Percentiles rank a stretch among this genome's conserved stretches.
Conservation (phyloP, 208 protist genomes). For the Naegleria fowleri region DNA sequence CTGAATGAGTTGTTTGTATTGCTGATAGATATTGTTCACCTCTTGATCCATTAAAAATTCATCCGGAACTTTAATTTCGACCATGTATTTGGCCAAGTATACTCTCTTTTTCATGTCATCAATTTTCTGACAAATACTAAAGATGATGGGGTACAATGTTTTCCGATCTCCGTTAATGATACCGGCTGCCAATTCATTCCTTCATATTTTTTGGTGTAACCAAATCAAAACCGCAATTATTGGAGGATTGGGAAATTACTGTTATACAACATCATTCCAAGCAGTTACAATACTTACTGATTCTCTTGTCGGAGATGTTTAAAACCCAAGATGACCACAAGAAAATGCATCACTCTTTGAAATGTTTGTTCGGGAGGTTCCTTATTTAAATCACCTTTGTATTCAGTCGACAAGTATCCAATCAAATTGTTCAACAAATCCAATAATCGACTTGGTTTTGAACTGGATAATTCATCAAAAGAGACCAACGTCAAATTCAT, state of each 20-base stretch:
- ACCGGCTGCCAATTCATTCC: not conserved
- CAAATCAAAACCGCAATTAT: too few species aligned
- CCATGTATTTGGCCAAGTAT: conserved; percentile 22
- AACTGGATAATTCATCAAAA: conserved; percentile 14
- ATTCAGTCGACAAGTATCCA: not conserved
- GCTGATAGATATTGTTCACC: not conserved
- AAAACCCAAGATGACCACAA: not conserved
- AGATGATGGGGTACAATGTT: conserved; percentile 13
- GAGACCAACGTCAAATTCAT: not conserved
- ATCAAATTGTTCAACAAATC: not conserved
- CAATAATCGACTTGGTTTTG: not conserved
- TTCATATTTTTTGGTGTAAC: not conserved
- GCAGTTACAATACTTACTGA: too few species aligned
- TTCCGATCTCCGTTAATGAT: not conserved
- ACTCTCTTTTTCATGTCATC: conserved; percentile 3
- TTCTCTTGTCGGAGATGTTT: conserved; percentile 3
- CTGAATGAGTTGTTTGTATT: conserved; percentile 17
- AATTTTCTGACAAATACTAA: not conserved
- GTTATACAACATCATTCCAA: too few species aligned
- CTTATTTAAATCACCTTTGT: not conserved
- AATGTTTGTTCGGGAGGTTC: not conserved
- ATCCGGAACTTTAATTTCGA: conserved; percentile 16
- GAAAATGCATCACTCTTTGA: not conserved
- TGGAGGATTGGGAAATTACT: too few species aligned
- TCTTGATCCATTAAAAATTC: conserved; percentile 21